A percentile compares a stretch with the other conserved stretches of the same genome.
Evolutionary conservation across 768 basidiomycete species (phyloP).

Genomic region (Leccinellum albellum): DNA sequence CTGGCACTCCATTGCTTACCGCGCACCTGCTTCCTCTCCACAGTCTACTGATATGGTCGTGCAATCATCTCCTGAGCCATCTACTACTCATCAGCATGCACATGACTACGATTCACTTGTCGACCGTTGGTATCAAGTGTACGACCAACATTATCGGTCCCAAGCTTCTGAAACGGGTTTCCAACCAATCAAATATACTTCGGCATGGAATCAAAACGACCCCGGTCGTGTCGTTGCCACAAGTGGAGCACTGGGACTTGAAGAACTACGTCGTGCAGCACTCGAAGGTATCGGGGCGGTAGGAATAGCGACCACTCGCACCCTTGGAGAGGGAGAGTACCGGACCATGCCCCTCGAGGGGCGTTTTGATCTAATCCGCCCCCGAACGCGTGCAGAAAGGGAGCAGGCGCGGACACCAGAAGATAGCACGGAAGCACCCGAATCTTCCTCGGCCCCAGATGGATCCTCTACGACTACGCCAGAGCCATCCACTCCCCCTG

Average conservation of each 20-base stretch:
- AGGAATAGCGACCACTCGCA: constrained; percentile 6
- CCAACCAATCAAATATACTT: constrained; percentile 60
- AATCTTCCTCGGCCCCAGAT: constrained; percentile 9
- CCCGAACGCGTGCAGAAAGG: constrained; percentile 24
- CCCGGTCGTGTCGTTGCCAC: background rate
- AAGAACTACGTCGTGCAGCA: constrained; percentile 36
- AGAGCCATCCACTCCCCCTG: constrained; percentile 38
- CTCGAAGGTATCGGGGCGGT: constrained; percentile 27
- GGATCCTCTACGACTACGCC: constrained; percentile 4
- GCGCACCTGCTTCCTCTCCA: constrained; percentile 51
- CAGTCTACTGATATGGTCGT: constrained; percentile 31
- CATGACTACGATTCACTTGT: constrained; percentile 81
- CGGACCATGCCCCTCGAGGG: constrained; percentile 81
- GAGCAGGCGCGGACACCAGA: constrained; percentile 1
- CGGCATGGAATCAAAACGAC: constrained; percentile 65
- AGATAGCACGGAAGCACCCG: constrained; percentile 13
- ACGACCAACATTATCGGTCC: constrained; percentile 82
- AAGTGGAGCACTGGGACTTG: constrained; percentile 36
- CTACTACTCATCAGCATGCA: constrained; percentile 36
- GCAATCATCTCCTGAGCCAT: constrained; percentile 17
- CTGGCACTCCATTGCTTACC: constrained; percentile 74
- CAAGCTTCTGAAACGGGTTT: constrained; percentile 39
- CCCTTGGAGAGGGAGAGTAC: constrained; percentile 65
- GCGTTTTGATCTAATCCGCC: constrained; percentile 80
- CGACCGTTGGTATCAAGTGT: constrained; percentile 87